phyloP scores from a whole-genome alignment of 148 eudicot genomes.

The Spergularia marina region DNA sequence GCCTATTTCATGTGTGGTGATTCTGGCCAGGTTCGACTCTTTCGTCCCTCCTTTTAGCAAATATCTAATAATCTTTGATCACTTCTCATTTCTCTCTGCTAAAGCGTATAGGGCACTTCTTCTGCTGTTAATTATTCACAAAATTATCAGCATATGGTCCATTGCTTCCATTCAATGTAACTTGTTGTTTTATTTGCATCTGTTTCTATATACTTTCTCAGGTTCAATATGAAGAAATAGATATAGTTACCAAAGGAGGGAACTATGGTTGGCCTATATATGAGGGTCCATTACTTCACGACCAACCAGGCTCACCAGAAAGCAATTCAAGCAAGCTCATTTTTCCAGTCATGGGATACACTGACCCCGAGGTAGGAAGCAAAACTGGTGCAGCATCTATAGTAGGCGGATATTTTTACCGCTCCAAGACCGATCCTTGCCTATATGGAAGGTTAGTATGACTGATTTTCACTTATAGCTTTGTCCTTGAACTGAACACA shows the following conservation, averaged over 20 bases:
- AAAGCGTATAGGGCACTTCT: too few species aligned
- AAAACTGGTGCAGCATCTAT: constrained; percentile 14
- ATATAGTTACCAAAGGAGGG: constrained; percentile 18
- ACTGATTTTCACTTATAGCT: not conserved
- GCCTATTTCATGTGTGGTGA: constrained; percentile 13
- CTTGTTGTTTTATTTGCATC: too few species aligned
- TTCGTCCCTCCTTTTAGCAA: not conserved
- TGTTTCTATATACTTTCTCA: not conserved
- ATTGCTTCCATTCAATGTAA: too few species aligned
- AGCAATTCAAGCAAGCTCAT: constrained; percentile 2
- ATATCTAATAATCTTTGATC: not conserved
- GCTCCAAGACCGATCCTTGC: constrained; percentile 19
- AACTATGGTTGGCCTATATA: constrained; percentile 16
- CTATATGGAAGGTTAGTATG: constrained; percentile 10
- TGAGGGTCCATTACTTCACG: constrained; percentile 16
- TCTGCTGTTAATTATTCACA: too few species aligned
- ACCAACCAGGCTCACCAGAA: not conserved
- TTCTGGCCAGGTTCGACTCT: constrained; percentile 16
- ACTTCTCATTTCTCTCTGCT: too few species aligned
- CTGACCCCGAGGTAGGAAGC: constrained; percentile 2
- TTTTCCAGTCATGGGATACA: constrained; percentile 18
- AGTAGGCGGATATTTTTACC: constrained; percentile 12
- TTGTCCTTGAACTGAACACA: not conserved
- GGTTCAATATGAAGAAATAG: constrained; percentile 14
- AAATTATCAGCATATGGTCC: too few species aligned